Percentiles rank a stretch among this genome's conserved stretches.
Evolutionary conservation across 208 protist genomes (phyloP).

Genomic region (Acanthamoeba castellanii): DNA sequence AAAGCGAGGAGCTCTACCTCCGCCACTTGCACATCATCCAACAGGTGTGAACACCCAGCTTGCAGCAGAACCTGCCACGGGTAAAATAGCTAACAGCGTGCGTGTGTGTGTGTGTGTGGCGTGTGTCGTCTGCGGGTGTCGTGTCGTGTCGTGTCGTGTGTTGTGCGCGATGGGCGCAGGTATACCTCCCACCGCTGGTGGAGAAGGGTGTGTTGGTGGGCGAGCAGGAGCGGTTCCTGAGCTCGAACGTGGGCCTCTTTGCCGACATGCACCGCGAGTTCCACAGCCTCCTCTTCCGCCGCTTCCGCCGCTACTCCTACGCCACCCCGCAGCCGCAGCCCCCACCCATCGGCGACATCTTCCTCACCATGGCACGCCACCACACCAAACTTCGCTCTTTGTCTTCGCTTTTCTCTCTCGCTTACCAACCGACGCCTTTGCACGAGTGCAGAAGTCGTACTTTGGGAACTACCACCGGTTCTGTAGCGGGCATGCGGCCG

Average conservation of each 20-base stretch:
- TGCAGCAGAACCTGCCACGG: too few species aligned
- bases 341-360: conserved; percentile 16
- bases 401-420: background rate
- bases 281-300: background rate
- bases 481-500: background rate
- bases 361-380: background rate
- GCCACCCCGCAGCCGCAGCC: background rate
- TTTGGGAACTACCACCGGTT: conserved; percentile 17
- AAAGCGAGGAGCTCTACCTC: background rate
- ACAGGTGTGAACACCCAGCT: background rate
- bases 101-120: too few species aligned
- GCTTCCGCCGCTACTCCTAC: background rate
- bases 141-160: background rate
- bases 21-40: background rate
- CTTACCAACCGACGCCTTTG: background rate
- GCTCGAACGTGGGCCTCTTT: background rate
- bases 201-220: background rate
- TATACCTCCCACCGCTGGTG: background rate
- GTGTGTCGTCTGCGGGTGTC: too few species aligned
- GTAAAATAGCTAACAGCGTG: background rate
- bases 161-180: background rate
- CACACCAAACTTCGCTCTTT: background rate
- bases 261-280: background rate
- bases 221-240: background rate
- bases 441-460: background rate